phyloP scores from a whole-genome alignment of 2,329 filamentous ascomycete species.

The Hymenoscyphus occultus region DNA sequence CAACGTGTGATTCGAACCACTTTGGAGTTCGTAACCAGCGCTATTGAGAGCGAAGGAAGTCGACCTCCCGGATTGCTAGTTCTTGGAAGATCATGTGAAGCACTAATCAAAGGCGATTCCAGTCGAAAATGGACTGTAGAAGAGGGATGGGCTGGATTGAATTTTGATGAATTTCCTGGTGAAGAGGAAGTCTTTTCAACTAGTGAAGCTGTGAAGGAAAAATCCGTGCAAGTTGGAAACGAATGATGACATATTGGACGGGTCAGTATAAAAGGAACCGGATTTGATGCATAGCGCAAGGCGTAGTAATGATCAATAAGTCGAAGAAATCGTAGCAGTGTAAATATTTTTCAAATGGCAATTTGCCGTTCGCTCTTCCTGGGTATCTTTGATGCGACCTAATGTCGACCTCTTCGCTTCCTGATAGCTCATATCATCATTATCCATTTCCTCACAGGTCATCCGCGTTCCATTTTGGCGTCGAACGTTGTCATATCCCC shows the following conservation, averaged over 20 bases:
- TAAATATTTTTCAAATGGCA: neutral
- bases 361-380: neutral
- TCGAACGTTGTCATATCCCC: neutral
- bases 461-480: neutral
- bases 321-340: neutral
- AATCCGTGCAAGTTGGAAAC: slow-evolving; percentile 20
- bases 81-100: slow-evolving; percentile 79
- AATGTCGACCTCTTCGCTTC: neutral
- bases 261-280: slow-evolving; percentile 2
- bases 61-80: slow-evolving; percentile 86
- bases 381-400: neutral
- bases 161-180: slow-evolving; percentile 51
- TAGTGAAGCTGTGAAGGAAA: slow-evolving; percentile 13
- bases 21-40: slow-evolving; percentile 71
- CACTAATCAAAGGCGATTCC: slow-evolving; percentile 57
- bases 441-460: neutral
- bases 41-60: slow-evolving; percentile 85
- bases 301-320: neutral
- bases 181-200: slow-evolving; percentile 21
- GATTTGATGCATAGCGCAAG: slow-evolving; percentile 15
- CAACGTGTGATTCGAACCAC: slow-evolving; percentile 91
- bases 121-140: slow-evolving; percentile 77
- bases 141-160: slow-evolving; percentile 77
- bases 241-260: slow-evolving; percentile 17
- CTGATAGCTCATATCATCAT: neutral